phyloP scores from a whole-genome alignment of 805 yeast species.

The Saccharomyces paradoxus region DNA sequence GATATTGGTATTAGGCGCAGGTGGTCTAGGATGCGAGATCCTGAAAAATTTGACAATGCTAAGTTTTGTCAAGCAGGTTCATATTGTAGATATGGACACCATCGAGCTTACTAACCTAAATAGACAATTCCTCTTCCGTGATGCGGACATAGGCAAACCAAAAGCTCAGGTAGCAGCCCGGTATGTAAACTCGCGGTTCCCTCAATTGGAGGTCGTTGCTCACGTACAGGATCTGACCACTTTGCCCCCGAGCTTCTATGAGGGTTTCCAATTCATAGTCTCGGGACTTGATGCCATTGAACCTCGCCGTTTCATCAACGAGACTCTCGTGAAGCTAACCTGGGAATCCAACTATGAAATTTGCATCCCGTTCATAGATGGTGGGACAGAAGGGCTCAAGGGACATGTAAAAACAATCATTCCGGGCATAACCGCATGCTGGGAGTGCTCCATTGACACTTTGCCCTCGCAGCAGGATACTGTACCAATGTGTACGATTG shows the following conservation, averaged over 20 bases:
- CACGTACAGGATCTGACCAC: constrained; percentile 60
- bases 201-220: constrained; percentile 37
- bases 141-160: constrained; percentile 73
- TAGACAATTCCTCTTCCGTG: constrained; percentile 79
- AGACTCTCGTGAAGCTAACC: constrained; percentile 55
- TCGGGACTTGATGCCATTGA: constrained; percentile 87
- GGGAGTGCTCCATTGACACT: constrained; percentile 81
- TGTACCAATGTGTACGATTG: constrained; percentile 88
- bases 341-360: constrained; percentile 40
- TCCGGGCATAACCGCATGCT: constrained; percentile 82
- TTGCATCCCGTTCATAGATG: constrained; percentile 71
- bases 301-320: constrained; percentile 86
- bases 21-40: constrained; percentile 90
- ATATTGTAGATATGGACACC: constrained; percentile 85
- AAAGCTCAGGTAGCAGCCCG: constrained; percentile 74
- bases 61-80: constrained; percentile 57
- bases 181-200: constrained; percentile 39
- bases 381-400: constrained; percentile 90
- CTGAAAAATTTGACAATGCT: constrained; percentile 68
- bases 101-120: constrained; percentile 85
- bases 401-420: constrained; percentile 85
- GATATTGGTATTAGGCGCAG: constrained; percentile 84
- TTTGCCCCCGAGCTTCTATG: constrained; percentile 52
- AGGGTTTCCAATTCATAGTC: constrained; percentile 60
- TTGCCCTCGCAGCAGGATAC: constrained; percentile 47